These are phyloP conservation scores for Cochlearia excelsa DNA, from an alignment of 345 rosid genomes.

Conservation along the genomic window DNA sequence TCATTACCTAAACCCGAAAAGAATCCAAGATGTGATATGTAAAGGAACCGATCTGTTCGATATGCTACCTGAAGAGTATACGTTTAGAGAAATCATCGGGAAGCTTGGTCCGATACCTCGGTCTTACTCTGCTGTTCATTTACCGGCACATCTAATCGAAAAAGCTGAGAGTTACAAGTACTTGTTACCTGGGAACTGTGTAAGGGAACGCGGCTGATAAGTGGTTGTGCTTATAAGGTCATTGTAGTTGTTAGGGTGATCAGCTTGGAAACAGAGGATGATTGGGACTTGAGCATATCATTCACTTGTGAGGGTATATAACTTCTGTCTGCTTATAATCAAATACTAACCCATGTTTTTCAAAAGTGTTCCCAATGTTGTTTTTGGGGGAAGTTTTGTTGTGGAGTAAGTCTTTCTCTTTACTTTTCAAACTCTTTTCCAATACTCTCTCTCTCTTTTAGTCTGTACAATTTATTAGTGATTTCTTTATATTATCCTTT, in stretches of 20 bases:
- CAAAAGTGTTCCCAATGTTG: slow-evolving; percentile 19
- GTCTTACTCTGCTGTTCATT: slow-evolving; percentile 78
- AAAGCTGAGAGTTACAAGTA: slow-evolving; percentile 69
- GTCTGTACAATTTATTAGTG: slow-evolving; percentile 35
- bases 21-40: slow-evolving; percentile 87
- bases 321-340: slow-evolving; percentile 30
- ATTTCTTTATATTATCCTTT: slow-evolving; percentile 23
- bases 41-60: slow-evolving; percentile 77
- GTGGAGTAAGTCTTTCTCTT: slow-evolving; percentile 22
- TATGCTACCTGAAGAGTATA: slow-evolving; percentile 90
- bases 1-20: slow-evolving; percentile 69
- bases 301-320: slow-evolving; percentile 21
- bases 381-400: slow-evolving; percentile 34
- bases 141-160: slow-evolving; percentile 61
- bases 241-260: slow-evolving; percentile 23
- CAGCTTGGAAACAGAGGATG: slow-evolving; percentile 24
- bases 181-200: slow-evolving; percentile 87
- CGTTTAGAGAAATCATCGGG: slow-evolving; percentile 84
- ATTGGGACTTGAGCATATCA: slow-evolving; percentile 18
- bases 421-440: background rate
- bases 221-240: slow-evolving; percentile 22
- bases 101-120: slow-evolving; percentile 80
- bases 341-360: slow-evolving; percentile 3
- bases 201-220: slow-evolving; percentile 69
- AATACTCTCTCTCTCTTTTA: slow-evolving; percentile 14